Conservation (phyloP, 257 asterid species). For the Capsicum rhomboideum region DNA sequence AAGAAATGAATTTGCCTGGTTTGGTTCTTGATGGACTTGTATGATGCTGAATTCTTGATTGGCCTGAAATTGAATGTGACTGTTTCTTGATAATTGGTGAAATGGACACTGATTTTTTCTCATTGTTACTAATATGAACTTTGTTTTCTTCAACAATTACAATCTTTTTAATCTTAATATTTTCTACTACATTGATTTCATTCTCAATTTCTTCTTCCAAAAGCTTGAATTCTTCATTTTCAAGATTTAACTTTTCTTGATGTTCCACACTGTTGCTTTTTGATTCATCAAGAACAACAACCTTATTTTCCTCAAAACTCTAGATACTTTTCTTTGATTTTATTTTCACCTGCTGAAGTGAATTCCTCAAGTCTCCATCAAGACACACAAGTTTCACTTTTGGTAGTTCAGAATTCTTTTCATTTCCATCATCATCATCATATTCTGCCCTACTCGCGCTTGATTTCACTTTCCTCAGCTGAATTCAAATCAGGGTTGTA, state of each 20-base stretch:
- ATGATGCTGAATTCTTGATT: conserved; percentile 17
- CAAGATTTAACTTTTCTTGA: conserved; percentile 11
- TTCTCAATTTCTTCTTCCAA: conserved; percentile 27
- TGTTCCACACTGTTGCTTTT: conserved; percentile 7
- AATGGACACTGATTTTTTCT: conserved; percentile 17
- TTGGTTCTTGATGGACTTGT: conserved; percentile 26
- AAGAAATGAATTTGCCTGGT: conserved; percentile 29
- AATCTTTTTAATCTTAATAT: conserved; percentile 18
- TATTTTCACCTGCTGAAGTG: not conserved
- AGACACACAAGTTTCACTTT: too few species aligned
- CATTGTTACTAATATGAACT: conserved; percentile 15
- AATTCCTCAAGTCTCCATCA: too few species aligned
- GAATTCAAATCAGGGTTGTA: too few species aligned
- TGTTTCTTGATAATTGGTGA: conserved; percentile 40
- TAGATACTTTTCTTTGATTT: not conserved
- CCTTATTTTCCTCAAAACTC: not conserved
- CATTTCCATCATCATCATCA: not conserved
- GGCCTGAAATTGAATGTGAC: conserved; percentile 15
- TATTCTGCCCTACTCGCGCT: conserved; percentile 5
- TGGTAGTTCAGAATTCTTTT: too few species aligned
- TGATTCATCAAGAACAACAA: not conserved
- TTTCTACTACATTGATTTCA: conserved; percentile 20
- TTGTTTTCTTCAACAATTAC: conserved; percentile 34
- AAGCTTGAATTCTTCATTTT: not conserved
- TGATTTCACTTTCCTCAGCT: not conserved